Evolutionary conservation across 306 rosid species (phyloP).

Genomic region (Boehmeria nivea): DNA sequence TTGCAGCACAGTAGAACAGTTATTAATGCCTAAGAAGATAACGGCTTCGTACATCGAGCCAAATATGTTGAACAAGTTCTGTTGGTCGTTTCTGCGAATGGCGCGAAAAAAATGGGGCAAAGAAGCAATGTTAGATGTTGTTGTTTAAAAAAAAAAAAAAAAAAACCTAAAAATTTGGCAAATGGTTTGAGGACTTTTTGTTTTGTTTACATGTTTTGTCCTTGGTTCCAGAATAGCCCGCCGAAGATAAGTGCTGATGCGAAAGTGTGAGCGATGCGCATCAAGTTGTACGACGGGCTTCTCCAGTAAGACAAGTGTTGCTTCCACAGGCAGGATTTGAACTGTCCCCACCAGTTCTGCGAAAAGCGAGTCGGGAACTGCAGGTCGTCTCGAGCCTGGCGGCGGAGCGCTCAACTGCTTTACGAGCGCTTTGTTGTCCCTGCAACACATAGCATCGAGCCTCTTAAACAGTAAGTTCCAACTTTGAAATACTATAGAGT

Average conservation of each 20-base stretch:
- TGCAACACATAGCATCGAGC: not conserved
- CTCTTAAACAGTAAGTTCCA: too few relatives aligned
- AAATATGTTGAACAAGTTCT: conserved; percentile 34
- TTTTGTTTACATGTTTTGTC: conserved; percentile 32
- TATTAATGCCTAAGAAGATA: conserved; percentile 41
- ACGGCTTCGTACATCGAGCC: conserved; percentile 41
- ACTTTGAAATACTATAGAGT: not conserved
- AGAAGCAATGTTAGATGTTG: not conserved
- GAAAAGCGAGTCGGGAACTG: conserved; percentile 36
- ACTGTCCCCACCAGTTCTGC: conserved; percentile 30
- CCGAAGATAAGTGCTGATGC: conserved; percentile 30
- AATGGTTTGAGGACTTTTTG: not conserved
- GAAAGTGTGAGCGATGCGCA: conserved; percentile 22
- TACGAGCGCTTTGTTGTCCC: conserved; percentile 23
- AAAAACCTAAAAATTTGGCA: too few relatives aligned
- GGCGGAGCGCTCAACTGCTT: conserved; percentile 20
- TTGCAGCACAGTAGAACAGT: conserved; percentile 29
- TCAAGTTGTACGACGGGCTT: conserved; percentile 38
- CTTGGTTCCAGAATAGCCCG: conserved; percentile 33
- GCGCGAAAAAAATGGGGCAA: not conserved
- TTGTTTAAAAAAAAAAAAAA: too few relatives aligned
- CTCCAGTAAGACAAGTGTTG: conserved; percentile 43
- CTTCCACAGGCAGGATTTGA: conserved; percentile 44
- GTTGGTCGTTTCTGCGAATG: conserved; percentile 35
- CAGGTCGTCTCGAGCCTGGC: conserved; percentile 37